Percentiles rank a stretch among this genome's conserved stretches.
Evolutionary conservation across 192 early-diverging fungal species (phyloP).

Genomic region (Linnemannia exigua): DNA sequence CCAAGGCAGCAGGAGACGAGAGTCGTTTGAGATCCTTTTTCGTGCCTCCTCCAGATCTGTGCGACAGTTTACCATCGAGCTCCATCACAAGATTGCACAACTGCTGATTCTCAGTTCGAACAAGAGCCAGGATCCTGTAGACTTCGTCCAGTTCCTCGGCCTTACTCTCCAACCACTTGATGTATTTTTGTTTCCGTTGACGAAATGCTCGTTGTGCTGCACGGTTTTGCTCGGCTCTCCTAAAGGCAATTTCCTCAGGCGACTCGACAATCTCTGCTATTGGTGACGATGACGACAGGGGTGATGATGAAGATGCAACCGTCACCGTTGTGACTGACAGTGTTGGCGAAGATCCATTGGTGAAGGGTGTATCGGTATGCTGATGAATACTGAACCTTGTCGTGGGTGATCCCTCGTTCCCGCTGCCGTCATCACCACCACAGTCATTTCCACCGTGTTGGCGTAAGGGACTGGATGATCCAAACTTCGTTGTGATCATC

Average conservation of each 20-base stretch:
- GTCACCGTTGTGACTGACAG: neutral
- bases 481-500: neutral
- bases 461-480: neutral
- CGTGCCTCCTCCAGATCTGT: neutral
- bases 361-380: neutral
- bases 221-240: constrained; percentile 90
- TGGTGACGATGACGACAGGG: neutral
- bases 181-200: constrained; percentile 85
- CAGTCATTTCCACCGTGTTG: neutral
- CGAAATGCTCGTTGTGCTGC: constrained; percentile 93
- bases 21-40: neutral
- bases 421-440: neutral
- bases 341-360: neutral
- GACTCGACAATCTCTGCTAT: constrained; percentile 8
- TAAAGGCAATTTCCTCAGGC: constrained; percentile 46
- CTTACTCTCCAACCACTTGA: constrained; percentile 82
- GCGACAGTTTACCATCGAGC: constrained; percentile 14
- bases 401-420: neutral
- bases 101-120: constrained; percentile 38
- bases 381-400: neutral
- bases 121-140: constrained; percentile 42
- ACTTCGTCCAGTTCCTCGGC: constrained; percentile 73
- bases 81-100: constrained; percentile 32
- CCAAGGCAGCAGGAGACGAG: neutral
- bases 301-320: neutral